These are phyloP conservation scores for Smallanthus sonchifolius DNA, from an alignment of 129 eudicot genomes.

Conservation along the genomic window DNA sequence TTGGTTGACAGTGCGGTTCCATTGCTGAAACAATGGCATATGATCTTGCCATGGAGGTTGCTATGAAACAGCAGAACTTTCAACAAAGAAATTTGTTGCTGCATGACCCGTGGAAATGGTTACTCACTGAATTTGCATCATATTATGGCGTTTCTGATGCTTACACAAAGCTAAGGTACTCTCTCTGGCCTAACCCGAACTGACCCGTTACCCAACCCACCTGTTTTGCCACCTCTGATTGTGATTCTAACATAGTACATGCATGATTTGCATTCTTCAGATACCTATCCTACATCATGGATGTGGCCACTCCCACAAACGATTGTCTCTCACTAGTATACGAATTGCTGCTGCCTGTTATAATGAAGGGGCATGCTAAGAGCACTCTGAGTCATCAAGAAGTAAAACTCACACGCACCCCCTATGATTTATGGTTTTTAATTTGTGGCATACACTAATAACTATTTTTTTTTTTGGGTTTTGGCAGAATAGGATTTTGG, in stretches of 20 bases:
- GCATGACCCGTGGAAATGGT: constrained; percentile 86
- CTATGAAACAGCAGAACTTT: constrained; percentile 78
- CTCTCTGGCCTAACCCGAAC: not conserved
- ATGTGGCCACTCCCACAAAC: constrained; percentile 82
- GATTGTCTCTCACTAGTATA: constrained; percentile 65
- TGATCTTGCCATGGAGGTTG: constrained; percentile 73
- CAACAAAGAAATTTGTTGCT: constrained; percentile 63
- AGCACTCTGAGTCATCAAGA: constrained; percentile 81
- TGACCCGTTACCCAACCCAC: not conserved
- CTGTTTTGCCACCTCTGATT: not conserved
- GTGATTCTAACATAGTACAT: not conserved
- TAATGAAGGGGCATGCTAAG: constrained; percentile 59
- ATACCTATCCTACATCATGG: constrained; percentile 83
- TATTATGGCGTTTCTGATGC: constrained; percentile 84
- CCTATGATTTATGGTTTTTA: constrained; percentile 4
- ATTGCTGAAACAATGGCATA: constrained; percentile 92
- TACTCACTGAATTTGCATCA: constrained; percentile 71
- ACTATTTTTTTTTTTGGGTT: not conserved
- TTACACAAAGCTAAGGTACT: constrained; percentile 75
- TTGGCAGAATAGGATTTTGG: constrained; percentile 70
- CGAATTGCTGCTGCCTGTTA: constrained; percentile 62
- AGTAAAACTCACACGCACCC: constrained; percentile 36
- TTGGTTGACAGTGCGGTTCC: constrained; percentile 64
- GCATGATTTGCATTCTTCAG: constrained; percentile 32
- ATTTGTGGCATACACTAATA: constrained; percentile 1